phyloP scores from a whole-genome alignment of 2,329 filamentous ascomycete species.

The Trichoderma simmonsii region DNA sequence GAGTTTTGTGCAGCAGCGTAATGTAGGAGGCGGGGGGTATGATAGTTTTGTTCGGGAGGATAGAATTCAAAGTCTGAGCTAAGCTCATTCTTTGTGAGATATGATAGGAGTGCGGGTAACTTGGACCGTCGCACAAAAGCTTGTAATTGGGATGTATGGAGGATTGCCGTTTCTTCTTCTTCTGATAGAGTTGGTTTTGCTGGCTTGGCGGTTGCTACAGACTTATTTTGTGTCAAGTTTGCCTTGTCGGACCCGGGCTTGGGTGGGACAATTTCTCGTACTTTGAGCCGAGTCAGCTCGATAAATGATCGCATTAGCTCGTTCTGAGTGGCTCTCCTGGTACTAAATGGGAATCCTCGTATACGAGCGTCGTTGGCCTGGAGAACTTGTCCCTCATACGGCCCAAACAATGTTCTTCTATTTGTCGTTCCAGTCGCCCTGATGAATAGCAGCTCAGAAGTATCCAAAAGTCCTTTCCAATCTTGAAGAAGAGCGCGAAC shows the following conservation, averaged over 20 bases:
- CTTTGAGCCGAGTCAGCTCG: slow-evolving; percentile 86
- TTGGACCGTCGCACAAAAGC: slow-evolving; percentile 87
- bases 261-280: slow-evolving; percentile 70
- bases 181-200: slow-evolving; percentile 67
- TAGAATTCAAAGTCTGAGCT: slow-evolving; percentile 71
- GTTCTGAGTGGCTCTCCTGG: slow-evolving; percentile 83
- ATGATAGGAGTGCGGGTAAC: slow-evolving; percentile 79
- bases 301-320: slow-evolving; percentile 94
- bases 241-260: slow-evolving; percentile 47
- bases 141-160: slow-evolving; percentile 88
- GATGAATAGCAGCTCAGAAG: slow-evolving; percentile 80
- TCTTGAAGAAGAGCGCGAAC: slow-evolving; percentile 75
- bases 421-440: slow-evolving; percentile 86
- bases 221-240: slow-evolving; percentile 33
- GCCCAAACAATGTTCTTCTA: slow-evolving; percentile 80
- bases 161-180: slow-evolving; percentile 74
- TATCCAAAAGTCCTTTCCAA: slow-evolving; percentile 84
- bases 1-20: slow-evolving; percentile 80
- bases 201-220: slow-evolving; percentile 44
- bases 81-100: slow-evolving; percentile 73
- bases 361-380: slow-evolving; percentile 74
- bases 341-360: slow-evolving; percentile 89
- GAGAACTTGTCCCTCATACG: slow-evolving; percentile 85
- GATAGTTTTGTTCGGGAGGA: slow-evolving; percentile 68
- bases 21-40: slow-evolving; percentile 81